phyloP scores from a whole-genome alignment of 2,329 filamentous ascomycete genomes.

The Sporothrix dimorphospora region DNA sequence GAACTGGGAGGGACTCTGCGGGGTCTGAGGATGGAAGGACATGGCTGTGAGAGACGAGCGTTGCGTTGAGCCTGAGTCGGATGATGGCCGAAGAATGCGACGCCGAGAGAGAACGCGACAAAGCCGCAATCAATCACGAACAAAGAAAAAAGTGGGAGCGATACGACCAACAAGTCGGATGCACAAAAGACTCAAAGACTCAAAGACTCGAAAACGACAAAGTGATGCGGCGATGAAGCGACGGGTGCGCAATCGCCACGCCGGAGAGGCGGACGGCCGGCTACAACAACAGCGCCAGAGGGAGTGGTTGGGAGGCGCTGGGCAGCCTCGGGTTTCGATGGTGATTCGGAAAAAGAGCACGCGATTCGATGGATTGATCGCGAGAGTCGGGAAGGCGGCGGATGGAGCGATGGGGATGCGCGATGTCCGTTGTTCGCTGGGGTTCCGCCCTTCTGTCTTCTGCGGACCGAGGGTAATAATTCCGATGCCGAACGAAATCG shows the following conservation, averaged over 20 bases:
- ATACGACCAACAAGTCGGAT: constrained; percentile 22
- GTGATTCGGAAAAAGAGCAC: constrained; percentile 7
- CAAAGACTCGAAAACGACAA: constrained; percentile 5
- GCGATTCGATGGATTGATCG: constrained; percentile 8
- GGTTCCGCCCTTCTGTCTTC: background rate
- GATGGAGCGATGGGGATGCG: background rate
- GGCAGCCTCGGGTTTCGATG: constrained; percentile 7
- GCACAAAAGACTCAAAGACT: constrained; percentile 2
- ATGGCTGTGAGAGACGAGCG: constrained; percentile 50
- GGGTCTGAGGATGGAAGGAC: constrained; percentile 69
- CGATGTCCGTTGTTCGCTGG: background rate
- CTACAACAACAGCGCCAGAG: constrained; percentile 25
- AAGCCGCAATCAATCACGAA: constrained; percentile 11
- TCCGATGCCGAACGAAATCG: background rate
- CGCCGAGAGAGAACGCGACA: constrained; percentile 20
- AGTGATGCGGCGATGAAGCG: background rate
- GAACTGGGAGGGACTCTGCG: constrained; percentile 67
- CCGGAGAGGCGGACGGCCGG: constrained; percentile 29
- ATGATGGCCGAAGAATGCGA: background rate
- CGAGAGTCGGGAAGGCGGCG: background rate
- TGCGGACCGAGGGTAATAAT: background rate
- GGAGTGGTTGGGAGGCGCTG: constrained; percentile 14
- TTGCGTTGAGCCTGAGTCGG: background rate
- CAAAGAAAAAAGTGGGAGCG: background rate
- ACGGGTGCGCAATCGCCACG: constrained; percentile 17